Base-by-base conservation (phyloP, 1,284 basidiomycete species). In the Malassezia caprae region DNA sequence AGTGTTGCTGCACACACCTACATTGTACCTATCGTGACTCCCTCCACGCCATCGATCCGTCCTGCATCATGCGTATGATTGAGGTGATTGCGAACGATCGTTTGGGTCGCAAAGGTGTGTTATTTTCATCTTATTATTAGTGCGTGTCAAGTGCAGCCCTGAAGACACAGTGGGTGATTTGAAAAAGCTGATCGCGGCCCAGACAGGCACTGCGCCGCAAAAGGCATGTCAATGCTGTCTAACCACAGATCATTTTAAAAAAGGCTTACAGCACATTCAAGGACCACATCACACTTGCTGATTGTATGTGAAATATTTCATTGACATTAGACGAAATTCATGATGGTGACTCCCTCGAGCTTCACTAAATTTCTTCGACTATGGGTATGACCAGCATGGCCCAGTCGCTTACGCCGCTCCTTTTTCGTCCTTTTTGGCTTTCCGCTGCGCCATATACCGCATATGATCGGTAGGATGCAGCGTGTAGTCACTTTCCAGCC, bases 41-140 rank as follows among this genome's bases (percentile, higher is more conserved):
- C 37, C 37, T 39, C 37, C 37, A 39, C 37, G 37, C 8, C 37
- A 12, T 45, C 24, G 23, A 6, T 17, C 13, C n/a, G 11, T 27
- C 23, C 41, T n/a, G 12, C 42, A 54, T 12, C 17, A 73, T 72
- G 69, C 64, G 62, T 15, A 62, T 81, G 70, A 81, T 80, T 56
- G 79, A 96, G 83, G 83, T 96, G 58, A 93, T 93, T 65, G 93
- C 90, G 8, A 96, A 96, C 77, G 91, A 96, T 79, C 86, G 93
- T 73, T 81, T 96, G 51, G 93, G 93, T 45, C 84, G 88, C 57
- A 96, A 94, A 85, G 91, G 91, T 89, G 42, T 51, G 67, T 49
- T 13, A 7, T 8, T 24, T 30, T 19, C 4, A 1, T 13, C 44
- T 39, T 7, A 34, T 23, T 13, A 31, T 6, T 49, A 73, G 71